Evolutionary conservation across 345 rosid species (phyloP).

Genomic region (Turnera subulata): DNA sequence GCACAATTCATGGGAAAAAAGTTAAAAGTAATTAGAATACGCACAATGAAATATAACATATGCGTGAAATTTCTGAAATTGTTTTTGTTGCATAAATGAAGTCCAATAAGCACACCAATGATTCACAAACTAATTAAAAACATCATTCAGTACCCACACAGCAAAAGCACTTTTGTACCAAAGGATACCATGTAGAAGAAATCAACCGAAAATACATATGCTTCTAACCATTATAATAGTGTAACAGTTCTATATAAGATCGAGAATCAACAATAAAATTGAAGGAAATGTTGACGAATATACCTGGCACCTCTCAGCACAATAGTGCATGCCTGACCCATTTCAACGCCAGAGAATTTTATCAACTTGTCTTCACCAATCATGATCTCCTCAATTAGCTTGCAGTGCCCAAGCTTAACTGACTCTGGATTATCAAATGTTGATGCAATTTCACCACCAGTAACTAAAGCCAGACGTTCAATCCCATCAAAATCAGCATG

Average conservation of each 20-base stretch:
- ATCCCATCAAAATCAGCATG: slow-evolving; percentile 99
- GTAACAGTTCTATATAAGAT: not conserved
- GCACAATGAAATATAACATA: no score
- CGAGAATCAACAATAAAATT: slow-evolving; percentile 7
- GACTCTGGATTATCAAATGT: slow-evolving; percentile 99
- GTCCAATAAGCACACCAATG: no score
- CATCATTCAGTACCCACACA: no score
- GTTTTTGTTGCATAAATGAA: no score
- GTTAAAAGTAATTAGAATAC: not conserved
- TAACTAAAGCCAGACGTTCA: slow-evolving; percentile 87
- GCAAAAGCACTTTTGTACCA: no score
- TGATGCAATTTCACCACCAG: slow-evolving; percentile 97
- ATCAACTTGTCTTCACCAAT: slow-evolving; percentile 98
- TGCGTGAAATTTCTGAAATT: no score
- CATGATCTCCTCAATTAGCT: slow-evolving; percentile 96
- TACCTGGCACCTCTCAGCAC: slow-evolving; percentile 97
- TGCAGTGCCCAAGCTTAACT: slow-evolving; percentile 92
- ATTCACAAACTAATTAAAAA: no score
- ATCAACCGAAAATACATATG: no score
- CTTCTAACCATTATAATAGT: no score
- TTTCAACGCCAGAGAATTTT: slow-evolving; percentile 89
- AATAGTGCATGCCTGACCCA: slow-evolving; percentile 98
- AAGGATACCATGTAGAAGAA: no score
- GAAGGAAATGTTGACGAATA: not conserved
- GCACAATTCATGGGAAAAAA: not conserved